These are phyloP conservation scores for Cytidiella melzeri DNA, from an alignment of 768 basidiomycete genomes.

Conservation along the genomic window DNA sequence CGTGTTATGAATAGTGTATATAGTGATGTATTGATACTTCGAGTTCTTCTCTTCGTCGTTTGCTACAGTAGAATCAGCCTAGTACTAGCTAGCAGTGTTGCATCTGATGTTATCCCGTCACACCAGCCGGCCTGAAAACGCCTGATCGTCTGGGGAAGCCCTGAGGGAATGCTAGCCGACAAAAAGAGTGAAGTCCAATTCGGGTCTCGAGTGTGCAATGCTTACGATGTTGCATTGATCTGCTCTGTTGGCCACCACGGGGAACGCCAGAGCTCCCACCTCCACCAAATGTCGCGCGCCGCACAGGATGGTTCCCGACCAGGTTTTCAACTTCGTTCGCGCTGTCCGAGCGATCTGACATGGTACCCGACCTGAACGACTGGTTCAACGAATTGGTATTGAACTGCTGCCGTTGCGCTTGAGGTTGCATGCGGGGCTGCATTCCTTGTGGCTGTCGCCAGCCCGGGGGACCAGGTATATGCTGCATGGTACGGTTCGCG, in stretches of 20 bases:
- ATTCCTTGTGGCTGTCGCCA: slow-evolving; percentile 25
- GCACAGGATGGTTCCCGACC: slow-evolving; percentile 28
- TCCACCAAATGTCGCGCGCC: slow-evolving; percentile 4
- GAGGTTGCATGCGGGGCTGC: slow-evolving; percentile 25
- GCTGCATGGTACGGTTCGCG: slow-evolving; percentile 37
- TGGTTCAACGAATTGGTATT: slow-evolving; percentile 15
- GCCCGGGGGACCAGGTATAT: slow-evolving; percentile 8
- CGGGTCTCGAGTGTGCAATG: no score
- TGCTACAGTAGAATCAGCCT: no score
- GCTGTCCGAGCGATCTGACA: slow-evolving; percentile 42
- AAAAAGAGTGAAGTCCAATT: no score
- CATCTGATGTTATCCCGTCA: neutral
- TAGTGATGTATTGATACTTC: neutral
- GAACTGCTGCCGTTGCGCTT: slow-evolving; percentile 39
- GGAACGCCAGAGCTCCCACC: neutral
- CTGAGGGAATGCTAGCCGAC: neutral
- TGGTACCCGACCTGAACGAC: slow-evolving; percentile 21
- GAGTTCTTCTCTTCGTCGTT: no score
- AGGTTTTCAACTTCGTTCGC: slow-evolving; percentile 69
- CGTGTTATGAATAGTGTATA: neutral
- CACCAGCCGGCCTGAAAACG: neutral
- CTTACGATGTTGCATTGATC: no score
- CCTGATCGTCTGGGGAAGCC: neutral
- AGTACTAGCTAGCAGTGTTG: neutral
- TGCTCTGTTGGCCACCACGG: no score